Base-by-base conservation (phyloP, 179 eudicot species). In the Sideroxylon spinosum region DNA sequence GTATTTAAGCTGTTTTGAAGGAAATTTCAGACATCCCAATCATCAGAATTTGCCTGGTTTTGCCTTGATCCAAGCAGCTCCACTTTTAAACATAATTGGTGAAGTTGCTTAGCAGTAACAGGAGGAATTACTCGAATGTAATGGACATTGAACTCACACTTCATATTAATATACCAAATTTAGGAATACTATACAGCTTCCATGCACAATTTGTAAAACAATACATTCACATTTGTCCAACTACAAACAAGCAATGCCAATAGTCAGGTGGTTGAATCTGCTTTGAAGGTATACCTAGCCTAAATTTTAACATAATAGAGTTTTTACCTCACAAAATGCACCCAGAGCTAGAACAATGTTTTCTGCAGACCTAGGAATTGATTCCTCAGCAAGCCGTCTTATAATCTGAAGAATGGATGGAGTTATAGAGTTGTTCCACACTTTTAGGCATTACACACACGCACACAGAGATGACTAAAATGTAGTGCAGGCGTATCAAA, bases 311-410 rank as follows among this genome's bases (percentile, higher is more conserved):
- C 20, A 74, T 56, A 20, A 37, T 7, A 37, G 71, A 13, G 63
- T 48, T 71, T 89, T 87, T 87, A 96, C 99, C 88, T 79, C 77
- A 80, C 99, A 94, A 83, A 88, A 85, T 22, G 99, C 97, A 76
- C 97, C 97, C 60, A 94, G 60, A 80, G 99, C 96, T 60, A 96
- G 88, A 44, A 91, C 94, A 49, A 94, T 83, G 86, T 94, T 96
- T 83, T 94, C 98, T 49, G 97, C 97, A 82, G 93, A 88, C 69
- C 97, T 87, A 68, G 99, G 99, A 61, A 96, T 83, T 26, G 97
- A 87, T 75, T 88, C 89, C 84, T 91, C 91, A 61, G 95, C 98
- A 62, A 80, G 66, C 87, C 83, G 84, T 71, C 80, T 86, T 73
- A 93, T 76, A 59, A 59, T 83, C 99, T 95, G 92, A 81, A 84